These are phyloP conservation scores for Termitomyces heimii DNA, from an alignment of 768 basidiomycete genomes.

Conservation along the genomic window DNA sequence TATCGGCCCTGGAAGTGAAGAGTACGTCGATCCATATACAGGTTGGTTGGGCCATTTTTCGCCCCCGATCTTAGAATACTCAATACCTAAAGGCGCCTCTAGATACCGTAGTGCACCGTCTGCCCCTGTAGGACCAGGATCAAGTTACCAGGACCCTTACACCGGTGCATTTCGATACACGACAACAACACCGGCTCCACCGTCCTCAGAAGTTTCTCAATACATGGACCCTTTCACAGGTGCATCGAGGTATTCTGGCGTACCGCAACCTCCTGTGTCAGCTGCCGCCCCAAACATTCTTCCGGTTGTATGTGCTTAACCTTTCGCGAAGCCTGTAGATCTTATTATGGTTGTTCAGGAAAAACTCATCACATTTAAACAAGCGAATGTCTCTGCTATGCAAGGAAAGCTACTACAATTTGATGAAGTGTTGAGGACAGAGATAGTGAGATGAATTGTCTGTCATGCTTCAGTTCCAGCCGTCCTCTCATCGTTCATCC, in stretches of 20 bases:
- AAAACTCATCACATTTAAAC: constrained; percentile 73
- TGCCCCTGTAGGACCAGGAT: constrained; percentile 22
- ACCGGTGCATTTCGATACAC: constrained; percentile 66
- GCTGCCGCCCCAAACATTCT: constrained; percentile 35
- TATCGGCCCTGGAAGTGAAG: constrained; percentile 50
- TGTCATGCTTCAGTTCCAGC: not conserved
- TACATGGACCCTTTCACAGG: constrained; percentile 68
- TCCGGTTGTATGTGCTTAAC: constrained; percentile 37
- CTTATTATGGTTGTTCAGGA: constrained; percentile 31
- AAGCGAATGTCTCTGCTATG: constrained; percentile 76
- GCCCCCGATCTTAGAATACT: constrained; percentile 2
- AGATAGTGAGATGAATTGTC: constrained; percentile 47
- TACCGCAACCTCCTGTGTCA: constrained; percentile 28
- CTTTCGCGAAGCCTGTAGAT: not conserved
- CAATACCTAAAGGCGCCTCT: constrained; percentile 43
- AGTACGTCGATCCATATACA: constrained; percentile 87
- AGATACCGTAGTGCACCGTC: constrained; percentile 48
- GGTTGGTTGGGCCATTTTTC: constrained; percentile 35
- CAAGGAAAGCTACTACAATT: constrained; percentile 74
- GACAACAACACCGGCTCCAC: constrained; percentile 29
- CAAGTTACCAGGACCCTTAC: constrained; percentile 59
- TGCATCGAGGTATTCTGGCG: constrained; percentile 53
- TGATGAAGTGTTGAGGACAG: constrained; percentile 57
- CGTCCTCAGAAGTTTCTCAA: constrained; percentile 27
- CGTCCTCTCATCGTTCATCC: not conserved